Percentiles rank a stretch among this genome's conserved stretches.
These are phyloP conservation scores for Ceratobasidium sp. DNA, from an alignment of 1,284 basidiomycete species.

Conservation along the genomic window DNA sequence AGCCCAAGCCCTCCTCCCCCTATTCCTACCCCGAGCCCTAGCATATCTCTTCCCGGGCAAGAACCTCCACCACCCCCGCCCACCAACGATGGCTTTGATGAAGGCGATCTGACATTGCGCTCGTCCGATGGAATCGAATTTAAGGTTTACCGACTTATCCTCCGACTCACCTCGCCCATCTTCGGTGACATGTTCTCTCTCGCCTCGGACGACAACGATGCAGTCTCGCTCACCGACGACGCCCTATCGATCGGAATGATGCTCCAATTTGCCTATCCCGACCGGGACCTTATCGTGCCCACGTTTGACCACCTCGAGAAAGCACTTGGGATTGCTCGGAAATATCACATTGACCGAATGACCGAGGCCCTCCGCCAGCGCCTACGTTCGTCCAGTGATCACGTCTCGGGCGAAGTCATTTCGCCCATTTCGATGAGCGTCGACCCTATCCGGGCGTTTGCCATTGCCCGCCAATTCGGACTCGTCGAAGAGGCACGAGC, in stretches of 20 bases:
- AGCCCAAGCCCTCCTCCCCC: background rate
- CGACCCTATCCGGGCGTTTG: conserved; percentile 25
- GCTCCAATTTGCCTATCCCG: conserved; percentile 32
- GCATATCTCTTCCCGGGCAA: conserved; percentile 17
- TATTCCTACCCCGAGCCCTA: conserved; percentile 15
- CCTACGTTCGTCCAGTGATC: conserved; percentile 16
- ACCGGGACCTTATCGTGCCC: conserved; percentile 28
- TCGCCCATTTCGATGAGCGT: conserved; percentile 21
- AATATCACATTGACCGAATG: conserved; percentile 36
- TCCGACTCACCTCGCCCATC: conserved; percentile 35
- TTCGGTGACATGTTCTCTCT: conserved; percentile 38
- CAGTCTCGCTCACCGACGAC: conserved; percentile 18
- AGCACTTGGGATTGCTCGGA: conserved; percentile 26
- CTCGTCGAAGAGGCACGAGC: conserved; percentile 32
- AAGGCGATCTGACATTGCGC: conserved; percentile 36
- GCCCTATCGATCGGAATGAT: conserved; percentile 27
- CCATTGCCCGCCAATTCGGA: conserved; percentile 30
- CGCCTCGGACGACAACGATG: background rate
- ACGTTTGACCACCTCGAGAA: conserved; percentile 31
- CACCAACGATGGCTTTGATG: conserved; percentile 25
- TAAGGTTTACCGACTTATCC: conserved; percentile 32
- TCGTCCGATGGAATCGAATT: conserved; percentile 37
- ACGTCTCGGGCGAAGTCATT: conserved; percentile 8
- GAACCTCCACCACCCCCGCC: conserved; percentile 29
- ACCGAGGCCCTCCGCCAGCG: conserved; percentile 23